phyloP scores from a whole-genome alignment of 768 basidiomycete species.

The Suillus weaverae region DNA sequence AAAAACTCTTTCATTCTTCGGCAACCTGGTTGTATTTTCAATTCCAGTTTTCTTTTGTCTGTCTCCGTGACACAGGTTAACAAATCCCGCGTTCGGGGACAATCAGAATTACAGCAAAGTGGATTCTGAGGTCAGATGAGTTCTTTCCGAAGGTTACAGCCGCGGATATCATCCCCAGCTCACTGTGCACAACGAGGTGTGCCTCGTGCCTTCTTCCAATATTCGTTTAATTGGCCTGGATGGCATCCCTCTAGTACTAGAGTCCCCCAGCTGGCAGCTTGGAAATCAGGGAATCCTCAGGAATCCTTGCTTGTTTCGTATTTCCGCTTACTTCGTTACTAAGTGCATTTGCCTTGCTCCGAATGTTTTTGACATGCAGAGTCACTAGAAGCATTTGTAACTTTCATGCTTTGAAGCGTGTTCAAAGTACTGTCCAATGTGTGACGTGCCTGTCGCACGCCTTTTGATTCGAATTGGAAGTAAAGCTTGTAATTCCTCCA shows the following conservation, averaged over 20 bases:
- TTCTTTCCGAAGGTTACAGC: conserved; percentile 23
- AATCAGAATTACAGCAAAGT: conserved; percentile 22
- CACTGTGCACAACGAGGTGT: conserved; percentile 10
- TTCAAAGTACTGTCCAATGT: neutral
- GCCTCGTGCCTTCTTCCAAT: conserved; percentile 26
- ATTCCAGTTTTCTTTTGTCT: neutral
- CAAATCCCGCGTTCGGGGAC: conserved; percentile 13
- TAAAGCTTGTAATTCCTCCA: neutral
- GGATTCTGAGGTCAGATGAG: conserved; percentile 16
- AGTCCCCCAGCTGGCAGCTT: neutral
- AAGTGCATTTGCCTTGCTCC: neutral
- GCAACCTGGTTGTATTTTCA: neutral
- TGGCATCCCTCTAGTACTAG: neutral
- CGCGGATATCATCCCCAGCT: conserved; percentile 31
- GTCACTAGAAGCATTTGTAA: neutral
- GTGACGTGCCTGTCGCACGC: conserved; percentile 2
- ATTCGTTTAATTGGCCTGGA: neutral
- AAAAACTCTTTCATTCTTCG: neutral
- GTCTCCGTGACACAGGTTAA: neutral
- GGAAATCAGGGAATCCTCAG: neutral
- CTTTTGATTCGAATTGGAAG: neutral
- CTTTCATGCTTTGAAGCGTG: neutral
- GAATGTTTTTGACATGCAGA: neutral
- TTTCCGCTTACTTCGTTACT: neutral
- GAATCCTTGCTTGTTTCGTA: neutral